phyloP scores from a whole-genome alignment of 2,329 filamentous ascomycete species.

The Sphaceloma murrayae region DNA sequence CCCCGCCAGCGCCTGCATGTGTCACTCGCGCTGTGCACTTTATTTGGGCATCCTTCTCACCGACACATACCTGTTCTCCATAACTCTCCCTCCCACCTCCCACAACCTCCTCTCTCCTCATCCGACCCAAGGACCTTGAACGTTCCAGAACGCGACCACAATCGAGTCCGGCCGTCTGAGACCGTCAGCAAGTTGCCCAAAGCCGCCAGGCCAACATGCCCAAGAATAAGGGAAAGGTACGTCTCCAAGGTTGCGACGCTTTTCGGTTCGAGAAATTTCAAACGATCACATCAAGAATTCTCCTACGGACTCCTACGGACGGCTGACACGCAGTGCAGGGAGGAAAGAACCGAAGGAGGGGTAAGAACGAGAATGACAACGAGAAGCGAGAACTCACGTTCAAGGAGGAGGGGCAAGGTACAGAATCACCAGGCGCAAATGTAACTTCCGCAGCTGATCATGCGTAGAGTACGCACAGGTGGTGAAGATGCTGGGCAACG shows the following conservation, averaged over 20 bases:
- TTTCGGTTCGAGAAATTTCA: constrained; percentile 18
- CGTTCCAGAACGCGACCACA: not conserved
- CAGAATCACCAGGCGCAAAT: constrained; percentile 22
- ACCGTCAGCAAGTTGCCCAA: constrained; percentile 11
- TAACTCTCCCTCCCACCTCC: constrained; percentile 6
- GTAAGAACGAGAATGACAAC: constrained; percentile 81
- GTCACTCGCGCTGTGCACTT: constrained; percentile 12
- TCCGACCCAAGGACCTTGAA: not conserved
- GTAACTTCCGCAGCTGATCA: constrained; percentile 20
- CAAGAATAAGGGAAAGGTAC: constrained; percentile 99
- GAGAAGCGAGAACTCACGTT: constrained; percentile 98
- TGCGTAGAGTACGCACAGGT: constrained; percentile 69
- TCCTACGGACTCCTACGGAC: too few species aligned
- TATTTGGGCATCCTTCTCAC: constrained; percentile 8
- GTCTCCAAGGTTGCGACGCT: constrained; percentile 26
- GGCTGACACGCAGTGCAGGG: constrained; percentile 51
- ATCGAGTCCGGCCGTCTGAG: not conserved
- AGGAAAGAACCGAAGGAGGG: constrained; percentile 95
- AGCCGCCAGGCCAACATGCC: constrained; percentile 56
- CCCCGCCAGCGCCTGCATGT: constrained; percentile 10
- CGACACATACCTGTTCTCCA: constrained; percentile 3
- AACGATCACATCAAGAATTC: too few species aligned
- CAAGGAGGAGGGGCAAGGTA: constrained; percentile 93
- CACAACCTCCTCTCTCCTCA: not conserved
- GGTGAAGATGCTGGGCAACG: constrained; percentile 93